Base-by-base conservation (phyloP, 1,284 basidiomycete genomes). In the Pisolithus thermaeus region DNA sequence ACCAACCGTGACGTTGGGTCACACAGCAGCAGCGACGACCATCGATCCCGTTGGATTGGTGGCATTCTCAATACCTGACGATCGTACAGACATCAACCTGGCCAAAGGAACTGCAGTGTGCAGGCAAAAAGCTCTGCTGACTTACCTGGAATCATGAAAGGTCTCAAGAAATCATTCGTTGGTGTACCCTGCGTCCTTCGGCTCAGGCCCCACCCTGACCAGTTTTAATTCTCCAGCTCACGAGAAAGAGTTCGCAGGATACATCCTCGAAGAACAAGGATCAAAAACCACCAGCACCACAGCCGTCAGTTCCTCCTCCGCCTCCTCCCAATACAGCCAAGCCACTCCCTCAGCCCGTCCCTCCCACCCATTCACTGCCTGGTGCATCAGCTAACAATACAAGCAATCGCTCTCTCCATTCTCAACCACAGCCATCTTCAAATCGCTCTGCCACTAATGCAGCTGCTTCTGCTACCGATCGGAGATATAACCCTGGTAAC, bases 131-230 rank as follows among this genome's bases (percentile, higher is more conserved):
- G 52, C 50, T 50, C 58, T 57, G 55, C 56, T 52, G 30, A 46
- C 55, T 3, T 57, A 51, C 36, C 47, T 52, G 43, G 58, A 54
- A 58, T 53, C 56, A 95, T 95, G 92, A 95, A 94, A 76, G 84
- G 84, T 58, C 76, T 95, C 67, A 92, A 90, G 80, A 94, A 92
- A 76, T 86, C 86, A 59, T 76, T 93, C 69, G 92, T 92, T 63
- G 66, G 72, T 69, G 23, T 35, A 12, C 41, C 7, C 25, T 14
- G 16, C 30, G 43, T 48, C 43, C 58, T 23, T 59, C 58, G 54
- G 32, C 41, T 51, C 53, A 52, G 53, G 52, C 32, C 36, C 49
- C 49, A 55, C 39, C 48, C 47, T 39, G 52, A 50, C 55, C 51
- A 27, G 59, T 59, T 62, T 59, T 60, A 56, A 46, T 37, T 53